Conservation (phyloP, 2,329 filamentous ascomycete genomes). For the Colletotrichum liriopes region DNA sequence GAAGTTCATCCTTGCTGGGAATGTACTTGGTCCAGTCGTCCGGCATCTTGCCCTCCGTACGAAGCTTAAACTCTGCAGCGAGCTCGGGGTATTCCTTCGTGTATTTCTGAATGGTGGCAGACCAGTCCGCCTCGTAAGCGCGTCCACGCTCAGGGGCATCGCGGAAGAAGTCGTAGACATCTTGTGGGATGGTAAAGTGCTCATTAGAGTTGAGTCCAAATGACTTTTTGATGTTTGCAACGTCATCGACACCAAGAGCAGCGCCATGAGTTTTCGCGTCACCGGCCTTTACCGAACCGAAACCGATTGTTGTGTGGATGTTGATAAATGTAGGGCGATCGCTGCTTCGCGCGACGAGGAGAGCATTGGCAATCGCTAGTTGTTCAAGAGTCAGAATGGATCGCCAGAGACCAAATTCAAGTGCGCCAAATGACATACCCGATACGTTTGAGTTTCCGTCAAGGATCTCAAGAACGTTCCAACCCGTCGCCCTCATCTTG, state of each 20-base stretch:
- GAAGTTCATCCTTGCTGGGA: conserved; percentile 59
- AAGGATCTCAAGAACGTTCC: conserved; percentile 67
- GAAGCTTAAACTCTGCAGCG: conserved; percentile 61
- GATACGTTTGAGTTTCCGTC: conserved; percentile 68
- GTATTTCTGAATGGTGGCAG: conserved; percentile 59
- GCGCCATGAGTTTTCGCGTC: conserved; percentile 72
- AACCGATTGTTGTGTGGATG: conserved; percentile 68
- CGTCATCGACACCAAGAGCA: conserved; percentile 68
- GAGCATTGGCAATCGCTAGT: conserved; percentile 57
- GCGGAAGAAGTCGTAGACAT: conserved; percentile 66
- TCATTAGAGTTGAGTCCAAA: conserved; percentile 53
- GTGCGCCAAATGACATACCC: conserved; percentile 36
- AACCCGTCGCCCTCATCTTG: conserved; percentile 71
- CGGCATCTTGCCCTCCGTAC: conserved; percentile 63
- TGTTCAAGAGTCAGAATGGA: neutral
- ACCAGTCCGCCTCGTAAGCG: conserved; percentile 63
- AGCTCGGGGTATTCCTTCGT: conserved; percentile 62
- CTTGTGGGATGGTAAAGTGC: conserved; percentile 56
- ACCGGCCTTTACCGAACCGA: conserved; percentile 64
- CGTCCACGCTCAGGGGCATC: conserved; percentile 61
- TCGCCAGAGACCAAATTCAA: neutral
- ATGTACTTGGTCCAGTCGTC: conserved; percentile 65
- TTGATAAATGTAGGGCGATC: conserved; percentile 72
- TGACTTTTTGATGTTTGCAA: conserved; percentile 56
- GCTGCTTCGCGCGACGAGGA: conserved; percentile 60